Conservation (phyloP, 2,329 filamentous ascomycete genomes). For the Arthrobotrys conoides region DNA sequence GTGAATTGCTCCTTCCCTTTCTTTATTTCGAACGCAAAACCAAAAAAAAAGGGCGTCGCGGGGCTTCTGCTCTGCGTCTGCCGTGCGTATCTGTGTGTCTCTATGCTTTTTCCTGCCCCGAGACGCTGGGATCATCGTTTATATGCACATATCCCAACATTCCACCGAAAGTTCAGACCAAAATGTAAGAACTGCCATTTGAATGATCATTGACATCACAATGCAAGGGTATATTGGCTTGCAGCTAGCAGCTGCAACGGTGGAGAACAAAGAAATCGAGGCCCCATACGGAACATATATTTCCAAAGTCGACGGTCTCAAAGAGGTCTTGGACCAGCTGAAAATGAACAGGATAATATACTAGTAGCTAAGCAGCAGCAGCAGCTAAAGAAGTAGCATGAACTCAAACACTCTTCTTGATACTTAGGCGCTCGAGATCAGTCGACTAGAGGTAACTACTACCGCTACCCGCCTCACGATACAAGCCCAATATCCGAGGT, state of each 20-base stretch:
- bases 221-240: conserved; percentile 51
- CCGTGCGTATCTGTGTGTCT: conserved; percentile 41
- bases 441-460: conserved; percentile 9
- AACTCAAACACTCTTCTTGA: conserved; percentile 26
- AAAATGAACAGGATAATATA: conserved; percentile 1
- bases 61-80: conserved; percentile 24
- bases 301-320: not conserved
- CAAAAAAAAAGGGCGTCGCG: not conserved
- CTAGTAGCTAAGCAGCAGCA: not conserved
- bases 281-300: conserved; percentile 10
- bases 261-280: conserved; percentile 18
- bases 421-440: conserved; percentile 8
- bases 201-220: conserved; percentile 55
- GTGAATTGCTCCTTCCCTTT: conserved; percentile 14
- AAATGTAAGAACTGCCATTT: conserved; percentile 27
- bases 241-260: conserved; percentile 17
- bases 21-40: conserved; percentile 16
- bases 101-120: conserved; percentile 31
- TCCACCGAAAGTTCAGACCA: conserved; percentile 58
- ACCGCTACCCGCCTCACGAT: conserved; percentile 19
- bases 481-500: conserved; percentile 28
- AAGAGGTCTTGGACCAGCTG: conserved; percentile 4
- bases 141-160: conserved; percentile 12
- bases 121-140: conserved; percentile 39
- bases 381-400: not conserved